phyloP scores from a whole-genome alignment of 148 eudicot species.

The Fagopyrum esculentum region DNA sequence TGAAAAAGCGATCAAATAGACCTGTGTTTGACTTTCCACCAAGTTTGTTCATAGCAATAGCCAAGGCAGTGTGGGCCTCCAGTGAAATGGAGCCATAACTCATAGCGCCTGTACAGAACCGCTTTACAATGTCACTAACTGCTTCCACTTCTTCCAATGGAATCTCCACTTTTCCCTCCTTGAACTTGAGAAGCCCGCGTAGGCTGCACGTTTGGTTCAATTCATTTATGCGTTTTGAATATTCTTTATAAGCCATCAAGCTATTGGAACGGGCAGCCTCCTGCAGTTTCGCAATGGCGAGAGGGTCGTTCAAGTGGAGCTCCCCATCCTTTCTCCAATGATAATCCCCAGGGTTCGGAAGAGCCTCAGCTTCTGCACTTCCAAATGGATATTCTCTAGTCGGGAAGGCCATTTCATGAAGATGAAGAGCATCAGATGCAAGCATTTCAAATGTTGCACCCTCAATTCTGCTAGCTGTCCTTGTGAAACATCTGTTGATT shows the following conservation, averaged over 20 bases:
- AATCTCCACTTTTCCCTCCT: conserved; percentile 41
- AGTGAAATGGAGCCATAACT: conserved; percentile 97
- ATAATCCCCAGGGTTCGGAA: conserved; percentile 96
- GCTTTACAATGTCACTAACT: conserved; percentile 93
- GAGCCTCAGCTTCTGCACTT: conserved; percentile 89
- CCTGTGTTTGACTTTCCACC: conserved; percentile 99
- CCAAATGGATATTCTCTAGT: conserved; percentile 55
- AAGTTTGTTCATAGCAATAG: conserved; percentile 90
- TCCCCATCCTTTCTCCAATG: conserved; percentile 99
- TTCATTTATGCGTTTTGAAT: conserved; percentile 77
- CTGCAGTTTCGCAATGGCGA: conserved; percentile 90
- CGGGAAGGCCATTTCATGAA: conserved; percentile 91
- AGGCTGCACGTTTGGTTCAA: conserved; percentile 78
- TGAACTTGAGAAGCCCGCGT: conserved; percentile 89
- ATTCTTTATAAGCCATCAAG: conserved; percentile 88
- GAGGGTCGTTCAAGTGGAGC: conserved; percentile 88
- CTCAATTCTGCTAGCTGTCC: conserved; percentile 95
- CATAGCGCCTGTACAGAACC: conserved; percentile 98
- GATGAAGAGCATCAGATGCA: conserved; percentile 60
- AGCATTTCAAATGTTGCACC: conserved; percentile 94
- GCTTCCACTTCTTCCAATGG: conserved; percentile 93
- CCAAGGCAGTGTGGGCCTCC: conserved; percentile 92
- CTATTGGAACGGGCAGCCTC: conserved; percentile 92
- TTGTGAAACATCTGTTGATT: conserved; percentile 77
- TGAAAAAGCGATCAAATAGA: conserved; percentile 12